Base-by-base conservation (phyloP, 768 basidiomycete species). In the Pleurotus salmoneostramineus region DNA sequence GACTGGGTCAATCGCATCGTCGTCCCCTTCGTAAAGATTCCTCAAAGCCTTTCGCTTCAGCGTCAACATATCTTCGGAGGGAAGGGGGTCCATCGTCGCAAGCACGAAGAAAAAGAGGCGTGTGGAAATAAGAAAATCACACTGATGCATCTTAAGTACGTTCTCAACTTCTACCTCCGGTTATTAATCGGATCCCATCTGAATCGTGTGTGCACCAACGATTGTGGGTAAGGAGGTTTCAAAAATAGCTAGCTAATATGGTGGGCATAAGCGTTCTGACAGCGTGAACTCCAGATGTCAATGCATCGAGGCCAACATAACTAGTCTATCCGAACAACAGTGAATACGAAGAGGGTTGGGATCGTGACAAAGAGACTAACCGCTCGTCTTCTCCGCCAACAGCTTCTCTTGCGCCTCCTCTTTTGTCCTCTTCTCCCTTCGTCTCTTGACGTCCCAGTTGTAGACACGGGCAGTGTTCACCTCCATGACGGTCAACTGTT, bases 401-500 rank as follows among this genome's bases (percentile, higher is more conserved):
- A 33, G 12, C 21, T 48, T 55, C 32, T 31, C 58, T 58, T 21
- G 59, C 47, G 64, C 60, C 52, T 74, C 77, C 52, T 78, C 80
- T 56, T 66, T 66, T 63, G 72, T 69, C 58, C 83, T 71, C 63
- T 71, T 71, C 48, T 87, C 87, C 69, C 91, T 74, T 69, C 93
- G 77, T 62, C 87, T 74, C 68, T 92, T 93, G 32, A 96, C 93
- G 68, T 96, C 94, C 89, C 91, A 95, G 68, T 98, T 99, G 69
- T 96, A 98, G 54, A 96, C 88, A 37, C 96, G 79, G 4, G 96
- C 96, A 10, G 92, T 95, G 68, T 98, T 98, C 40, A 87, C 85
- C 68, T 99, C 95, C 91, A 98, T 97, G 7, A 97, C 84, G 4
- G 97, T 98, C 54, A 95, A 79, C 70, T 99, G 97, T 67, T 98